Base-by-base conservation (phyloP, 2,329 filamentous ascomycete genomes). In the Exserohilum rostratum region DNA sequence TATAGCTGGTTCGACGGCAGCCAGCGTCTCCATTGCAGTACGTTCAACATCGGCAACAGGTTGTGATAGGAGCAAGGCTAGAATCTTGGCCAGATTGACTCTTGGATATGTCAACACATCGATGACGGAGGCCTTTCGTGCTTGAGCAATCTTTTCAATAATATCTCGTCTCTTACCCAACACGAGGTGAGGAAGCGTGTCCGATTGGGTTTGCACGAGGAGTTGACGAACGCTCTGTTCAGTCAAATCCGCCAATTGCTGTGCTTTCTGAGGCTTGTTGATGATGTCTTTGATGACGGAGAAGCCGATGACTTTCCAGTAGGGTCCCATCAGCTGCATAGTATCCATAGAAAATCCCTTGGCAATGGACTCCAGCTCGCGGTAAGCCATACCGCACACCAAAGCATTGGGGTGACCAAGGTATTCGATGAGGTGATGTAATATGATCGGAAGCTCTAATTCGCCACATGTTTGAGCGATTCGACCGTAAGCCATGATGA, bases 121-220 rank as follows among this genome's bases (percentile, higher is more conserved):
- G 50, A 90, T 87, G 6, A 84, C 74, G 7, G 75, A 74, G 43
- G 77, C 76, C 34, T 81, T 81, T 57, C 82, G 80, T 47, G 90
- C 90, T 62, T 89, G 85, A 0, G 91, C 90, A 62, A 99, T 90
- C 58, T 87, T 88, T 64, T 88, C 84, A 35, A 99, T 88, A 13
- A 96, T 83, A 53, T 96, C 90, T 53, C 82, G 83, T 65, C 89
- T 89, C 68, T 88, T 89, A 37, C 85, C 88, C 34, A 96, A 79
- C 2, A 99, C 90, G 15, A 99, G 82, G 77, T 90, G 92, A 1
- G 96, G 95, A 7, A 99, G 76, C 6, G 93, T 93, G 65, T 95
- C 85, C 12, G 85, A 82, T 71, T 97, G 92, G 7, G 93, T 90
- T 15, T 88, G 76, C 12, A 89, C 76, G 9, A 97, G 80, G 39